A percentile compares a stretch with the other conserved stretches of the same genome.
These are phyloP conservation scores for Yueomyces sp. DNA, from an alignment of 1,139 yeast genomes.

Conservation along the genomic window DNA sequence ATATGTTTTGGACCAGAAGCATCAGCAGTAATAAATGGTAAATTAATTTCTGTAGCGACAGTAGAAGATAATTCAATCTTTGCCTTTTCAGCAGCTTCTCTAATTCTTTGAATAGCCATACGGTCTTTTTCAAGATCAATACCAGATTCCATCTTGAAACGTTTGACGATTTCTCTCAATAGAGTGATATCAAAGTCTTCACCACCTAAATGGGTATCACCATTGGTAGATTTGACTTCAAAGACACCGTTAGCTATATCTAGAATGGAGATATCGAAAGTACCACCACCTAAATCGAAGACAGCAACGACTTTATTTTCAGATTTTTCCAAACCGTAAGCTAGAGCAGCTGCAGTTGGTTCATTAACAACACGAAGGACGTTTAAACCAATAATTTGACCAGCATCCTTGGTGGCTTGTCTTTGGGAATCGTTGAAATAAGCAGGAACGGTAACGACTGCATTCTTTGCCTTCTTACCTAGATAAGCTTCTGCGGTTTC, in stretches of 20 bases:
- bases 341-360: conserved; percentile 98
- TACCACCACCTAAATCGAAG: conserved; percentile 98
- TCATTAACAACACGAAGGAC: conserved; percentile 96
- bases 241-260: conserved; percentile 95
- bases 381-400: conserved; percentile 92
- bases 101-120: conserved; percentile 98
- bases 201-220: conserved; percentile 99
- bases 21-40: conserved; percentile 77
- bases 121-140: conserved; percentile 83
- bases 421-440: conserved; percentile 97
- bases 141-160: conserved; percentile 88
- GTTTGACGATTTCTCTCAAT: conserved; percentile 80
- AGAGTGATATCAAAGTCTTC: conserved; percentile 85
- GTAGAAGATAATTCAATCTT: conserved; percentile 96
- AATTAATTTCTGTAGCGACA: conserved; percentile 84
- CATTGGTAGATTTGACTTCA: conserved; percentile 96
- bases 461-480: conserved; percentile 74
- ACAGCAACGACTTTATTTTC: conserved; percentile 84
- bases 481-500: conserved; percentile 91
- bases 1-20: conserved; percentile 98
- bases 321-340: conserved; percentile 88
- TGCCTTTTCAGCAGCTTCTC: conserved; percentile 99
- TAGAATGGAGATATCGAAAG: conserved; percentile 90
- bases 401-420: conserved; percentile 98
- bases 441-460: conserved; percentile 97